phyloP scores from a whole-genome alignment of 768 basidiomycete genomes.

The Lepiota brunneoincarnata region DNA sequence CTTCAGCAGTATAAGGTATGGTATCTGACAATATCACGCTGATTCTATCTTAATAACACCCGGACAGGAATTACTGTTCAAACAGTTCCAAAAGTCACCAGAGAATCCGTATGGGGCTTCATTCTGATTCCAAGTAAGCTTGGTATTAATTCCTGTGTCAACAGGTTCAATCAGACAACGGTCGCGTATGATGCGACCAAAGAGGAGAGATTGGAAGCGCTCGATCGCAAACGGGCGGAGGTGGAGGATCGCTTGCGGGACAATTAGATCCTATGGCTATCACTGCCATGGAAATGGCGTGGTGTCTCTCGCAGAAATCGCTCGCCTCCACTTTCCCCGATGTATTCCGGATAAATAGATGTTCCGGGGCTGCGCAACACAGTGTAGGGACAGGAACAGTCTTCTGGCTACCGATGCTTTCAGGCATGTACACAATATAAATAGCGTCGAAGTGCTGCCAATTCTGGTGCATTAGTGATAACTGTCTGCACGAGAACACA shows the following conservation, averaged over 20 bases:
- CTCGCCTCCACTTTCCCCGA: too few relatives aligned
- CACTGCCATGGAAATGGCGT: not conserved
- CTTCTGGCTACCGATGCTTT: not conserved
- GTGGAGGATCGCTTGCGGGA: slow-evolving; percentile 67
- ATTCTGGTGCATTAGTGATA: not conserved
- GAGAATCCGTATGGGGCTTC: slow-evolving; percentile 79
- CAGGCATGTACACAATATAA: not conserved
- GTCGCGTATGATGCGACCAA: slow-evolving; percentile 84
- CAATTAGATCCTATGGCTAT: slow-evolving; percentile 17
- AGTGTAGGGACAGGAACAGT: too few relatives aligned
- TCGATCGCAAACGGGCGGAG: slow-evolving; percentile 64
- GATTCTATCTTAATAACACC: slow-evolving; percentile 5
- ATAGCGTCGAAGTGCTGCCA: too few relatives aligned
- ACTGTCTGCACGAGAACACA: not conserved
- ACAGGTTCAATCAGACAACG: slow-evolving; percentile 80
- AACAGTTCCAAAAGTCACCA: slow-evolving; percentile 94
- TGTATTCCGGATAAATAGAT: not conserved
- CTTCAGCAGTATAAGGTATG: slow-evolving; percentile 85
- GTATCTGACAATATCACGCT: not conserved
- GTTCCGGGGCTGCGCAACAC: not conserved
- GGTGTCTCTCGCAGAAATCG: not conserved
- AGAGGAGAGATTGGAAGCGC: slow-evolving; percentile 77
- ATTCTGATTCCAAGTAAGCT: not conserved
- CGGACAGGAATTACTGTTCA: slow-evolving; percentile 76
- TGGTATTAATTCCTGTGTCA: not conserved